These are phyloP conservation scores for Gossypium anomalum DNA, from an alignment of 345 rosid species.

Conservation along the genomic window DNA sequence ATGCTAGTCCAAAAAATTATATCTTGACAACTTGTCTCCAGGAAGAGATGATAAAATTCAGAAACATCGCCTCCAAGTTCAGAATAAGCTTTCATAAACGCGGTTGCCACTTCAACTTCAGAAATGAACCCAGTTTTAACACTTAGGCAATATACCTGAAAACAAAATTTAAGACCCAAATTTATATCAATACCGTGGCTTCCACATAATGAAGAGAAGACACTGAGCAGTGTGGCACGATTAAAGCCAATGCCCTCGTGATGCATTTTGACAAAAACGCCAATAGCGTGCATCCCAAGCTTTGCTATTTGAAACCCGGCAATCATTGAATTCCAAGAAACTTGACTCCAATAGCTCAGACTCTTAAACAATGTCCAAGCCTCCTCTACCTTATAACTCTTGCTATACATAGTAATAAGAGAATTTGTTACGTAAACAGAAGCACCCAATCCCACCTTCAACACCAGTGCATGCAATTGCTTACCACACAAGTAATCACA, in stretches of 20 bases:
- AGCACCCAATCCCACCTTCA: slow-evolving; percentile 51
- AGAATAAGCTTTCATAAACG: slow-evolving; percentile 75
- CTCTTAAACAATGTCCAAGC: slow-evolving; percentile 63
- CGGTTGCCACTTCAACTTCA: slow-evolving; percentile 63
- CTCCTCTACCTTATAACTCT: slow-evolving; percentile 31
- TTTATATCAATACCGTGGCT: slow-evolving; percentile 25
- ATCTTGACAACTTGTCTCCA: slow-evolving; percentile 45
- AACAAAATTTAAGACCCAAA: slow-evolving; percentile 40
- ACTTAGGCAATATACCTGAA: slow-evolving; percentile 56
- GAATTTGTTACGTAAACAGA: slow-evolving; percentile 62
- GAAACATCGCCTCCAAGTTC: slow-evolving; percentile 47
- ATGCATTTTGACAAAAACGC: slow-evolving; percentile 51
- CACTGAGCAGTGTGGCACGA: slow-evolving; percentile 65
- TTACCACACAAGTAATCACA: slow-evolving; percentile 46
- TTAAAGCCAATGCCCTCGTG: slow-evolving; percentile 51
- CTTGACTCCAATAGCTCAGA: slow-evolving; percentile 39
- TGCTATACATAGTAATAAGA: slow-evolving; percentile 67
- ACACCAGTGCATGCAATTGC: slow-evolving; percentile 64
- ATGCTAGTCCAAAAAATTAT: slow-evolving; percentile 75
- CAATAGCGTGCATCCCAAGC: slow-evolving; percentile 39
- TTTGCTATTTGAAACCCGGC: slow-evolving; percentile 52
- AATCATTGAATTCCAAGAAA: slow-evolving; percentile 84
- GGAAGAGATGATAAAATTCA: slow-evolving; percentile 59
- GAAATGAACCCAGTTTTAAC: slow-evolving; percentile 49
- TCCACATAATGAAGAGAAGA: slow-evolving; percentile 56